Conservation (phyloP, 176 grass and related monocot genomes). For the Zoysia japonica region DNA sequence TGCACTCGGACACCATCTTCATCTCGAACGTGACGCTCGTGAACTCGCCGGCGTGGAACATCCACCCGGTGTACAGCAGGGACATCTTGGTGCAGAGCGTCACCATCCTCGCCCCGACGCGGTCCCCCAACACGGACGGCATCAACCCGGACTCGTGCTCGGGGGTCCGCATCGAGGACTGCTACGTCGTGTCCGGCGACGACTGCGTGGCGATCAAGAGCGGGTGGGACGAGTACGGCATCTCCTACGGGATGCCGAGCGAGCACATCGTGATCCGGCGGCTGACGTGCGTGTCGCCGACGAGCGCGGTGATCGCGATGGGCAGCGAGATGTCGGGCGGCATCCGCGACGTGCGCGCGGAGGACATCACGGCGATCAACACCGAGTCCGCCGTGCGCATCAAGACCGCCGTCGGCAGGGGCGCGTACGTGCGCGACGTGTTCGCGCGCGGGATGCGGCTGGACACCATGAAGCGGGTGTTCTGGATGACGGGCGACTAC, state of each 20-base stretch:
- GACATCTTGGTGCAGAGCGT: constrained; percentile 69
- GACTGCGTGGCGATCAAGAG: constrained; percentile 97
- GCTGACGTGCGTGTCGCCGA: constrained; percentile 84
- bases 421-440: constrained; percentile 70
- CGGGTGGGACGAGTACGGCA: constrained; percentile 99
- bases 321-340: constrained; percentile 99
- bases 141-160: constrained; percentile 99
- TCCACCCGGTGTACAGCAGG: constrained; percentile 94
- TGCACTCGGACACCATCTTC: constrained; percentile 60
- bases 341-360: constrained; percentile 76
- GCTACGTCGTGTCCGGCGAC: constrained; percentile 93
- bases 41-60: constrained; percentile 91
- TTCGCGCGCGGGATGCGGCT: constrained; percentile 71
- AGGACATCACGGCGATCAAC: constrained; percentile 77
- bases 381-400: constrained; percentile 88
- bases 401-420: constrained; percentile 76
- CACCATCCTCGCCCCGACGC: constrained; percentile 75
- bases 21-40: constrained; percentile 89
- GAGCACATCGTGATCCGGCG: constrained; percentile 70
- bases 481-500: constrained; percentile 95
- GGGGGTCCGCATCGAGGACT: constrained; percentile 85
- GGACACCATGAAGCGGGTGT: constrained; percentile 72
- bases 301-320: constrained; percentile 79
- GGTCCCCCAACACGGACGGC: constrained; percentile 90
- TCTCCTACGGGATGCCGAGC: constrained; percentile 77